Conservation (phyloP, 2,329 filamentous ascomycete species). For the Aspergillus sp. region DNA sequence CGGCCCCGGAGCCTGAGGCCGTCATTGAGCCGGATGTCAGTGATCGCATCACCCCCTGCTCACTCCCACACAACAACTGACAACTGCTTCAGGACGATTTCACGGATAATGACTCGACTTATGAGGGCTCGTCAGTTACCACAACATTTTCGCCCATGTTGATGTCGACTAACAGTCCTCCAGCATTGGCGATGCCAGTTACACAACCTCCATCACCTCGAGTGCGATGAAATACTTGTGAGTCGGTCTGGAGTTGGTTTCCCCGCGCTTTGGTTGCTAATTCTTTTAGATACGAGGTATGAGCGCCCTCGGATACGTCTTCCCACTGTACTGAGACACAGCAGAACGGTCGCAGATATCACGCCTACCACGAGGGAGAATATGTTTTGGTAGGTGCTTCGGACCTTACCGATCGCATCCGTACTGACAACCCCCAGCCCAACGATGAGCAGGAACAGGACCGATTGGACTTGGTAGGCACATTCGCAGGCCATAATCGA, state of each 20-base stretch:
- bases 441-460: conserved; percentile 33
- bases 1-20: conserved; percentile 4
- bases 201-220: conserved; percentile 27
- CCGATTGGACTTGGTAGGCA: conserved; percentile 27
- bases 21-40: conserved; percentile 23
- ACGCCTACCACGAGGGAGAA: conserved; percentile 27
- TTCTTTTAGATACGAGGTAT: conserved; percentile 26
- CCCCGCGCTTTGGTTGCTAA: conserved; percentile 4
- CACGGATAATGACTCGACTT: conserved; percentile 22
- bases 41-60: background rate
- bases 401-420: background rate
- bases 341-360: conserved; percentile 28
- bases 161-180: conserved; percentile 2
- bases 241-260: conserved; percentile 2
- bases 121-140: conserved; percentile 20
- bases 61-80: background rate
- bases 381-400: conserved; percentile 19
- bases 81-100: conserved; percentile 11
- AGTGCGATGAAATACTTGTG: conserved; percentile 27
- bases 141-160: background rate
- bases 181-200: conserved; percentile 21
- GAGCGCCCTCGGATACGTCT: background rate
- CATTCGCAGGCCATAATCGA: background rate
- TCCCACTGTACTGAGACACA: background rate
- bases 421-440: conserved; percentile 11